These are phyloP conservation scores for Russula olivacea DNA, from an alignment of 768 basidiomycete genomes.

Conservation along the genomic window DNA sequence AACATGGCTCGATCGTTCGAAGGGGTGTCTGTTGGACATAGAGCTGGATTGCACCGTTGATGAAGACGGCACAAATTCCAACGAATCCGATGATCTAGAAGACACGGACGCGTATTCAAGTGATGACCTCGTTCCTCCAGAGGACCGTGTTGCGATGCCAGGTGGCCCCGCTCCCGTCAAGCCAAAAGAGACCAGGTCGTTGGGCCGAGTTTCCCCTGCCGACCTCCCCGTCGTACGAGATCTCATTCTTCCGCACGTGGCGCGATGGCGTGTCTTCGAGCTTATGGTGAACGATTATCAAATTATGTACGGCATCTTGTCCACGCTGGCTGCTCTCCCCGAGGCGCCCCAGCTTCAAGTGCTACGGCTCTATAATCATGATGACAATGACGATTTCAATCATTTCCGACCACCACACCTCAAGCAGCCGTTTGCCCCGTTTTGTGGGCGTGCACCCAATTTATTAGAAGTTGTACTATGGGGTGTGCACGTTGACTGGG, in stretches of 20 bases:
- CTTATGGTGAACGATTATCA: slow-evolving; percentile 42
- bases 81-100: slow-evolving; percentile 12
- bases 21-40: slow-evolving; percentile 49
- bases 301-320: slow-evolving; percentile 44
- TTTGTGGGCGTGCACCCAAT: slow-evolving; percentile 47
- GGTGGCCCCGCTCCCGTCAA: slow-evolving; percentile 17
- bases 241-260: slow-evolving; percentile 47
- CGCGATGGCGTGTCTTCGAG: slow-evolving; percentile 49
- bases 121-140: slow-evolving; percentile 9
- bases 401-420: slow-evolving; percentile 41
- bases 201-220: slow-evolving; percentile 13
- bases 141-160: slow-evolving; percentile 22
- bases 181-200: background rate
- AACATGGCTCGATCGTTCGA: slow-evolving; percentile 48
- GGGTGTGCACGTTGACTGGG: slow-evolving; percentile 71
- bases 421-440: slow-evolving; percentile 42
- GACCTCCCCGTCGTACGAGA: slow-evolving; percentile 30
- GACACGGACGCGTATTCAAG: slow-evolving; percentile 2
- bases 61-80: slow-evolving; percentile 24
- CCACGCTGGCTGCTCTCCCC: slow-evolving; percentile 38
- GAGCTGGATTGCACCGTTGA: slow-evolving; percentile 34
- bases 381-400: slow-evolving; percentile 40
- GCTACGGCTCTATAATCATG: slow-evolving; percentile 52
- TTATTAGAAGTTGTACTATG: slow-evolving; percentile 48
- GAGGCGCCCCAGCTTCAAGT: slow-evolving; percentile 49